These are phyloP conservation scores for Stropharia rugosoannulata DNA, from an alignment of 768 basidiomycete genomes.

Conservation along the genomic window DNA sequence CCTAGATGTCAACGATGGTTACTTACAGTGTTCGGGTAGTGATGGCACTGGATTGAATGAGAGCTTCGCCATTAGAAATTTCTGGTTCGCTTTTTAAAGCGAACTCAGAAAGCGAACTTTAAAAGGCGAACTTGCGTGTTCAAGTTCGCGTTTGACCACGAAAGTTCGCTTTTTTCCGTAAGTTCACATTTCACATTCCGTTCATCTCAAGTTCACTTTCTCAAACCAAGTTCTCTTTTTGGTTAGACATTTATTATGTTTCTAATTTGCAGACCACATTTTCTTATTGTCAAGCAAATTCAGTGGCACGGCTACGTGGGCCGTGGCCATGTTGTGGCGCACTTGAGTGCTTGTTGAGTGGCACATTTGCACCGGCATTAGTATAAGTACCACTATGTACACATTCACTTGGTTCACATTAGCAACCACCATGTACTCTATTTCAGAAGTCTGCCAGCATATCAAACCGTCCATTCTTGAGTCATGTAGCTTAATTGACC, in stretches of 20 bases:
- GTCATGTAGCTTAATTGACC: neutral
- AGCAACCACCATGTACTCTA: neutral
- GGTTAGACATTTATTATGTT: neutral
- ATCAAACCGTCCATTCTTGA: neutral
- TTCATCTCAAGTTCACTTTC: too few species aligned
- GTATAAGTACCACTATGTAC: too few species aligned
- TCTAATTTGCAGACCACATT: neutral
- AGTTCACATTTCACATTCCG: too few species aligned
- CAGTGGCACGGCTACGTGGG: neutral
- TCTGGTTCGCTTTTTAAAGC: neutral
- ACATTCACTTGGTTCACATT: neutral
- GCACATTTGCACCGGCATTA: too few species aligned
- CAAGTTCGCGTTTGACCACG: neutral
- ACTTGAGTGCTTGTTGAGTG: too few species aligned
- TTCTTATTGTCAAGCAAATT: too few species aligned
- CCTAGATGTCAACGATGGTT: too few species aligned
- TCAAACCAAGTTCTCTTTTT: neutral
- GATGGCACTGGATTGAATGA: too few species aligned
- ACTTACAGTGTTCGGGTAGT: too few species aligned
- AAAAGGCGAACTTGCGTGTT: neutral
- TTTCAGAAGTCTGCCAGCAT: neutral
- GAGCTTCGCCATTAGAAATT: conserved; percentile 10
- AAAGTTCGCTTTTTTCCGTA: neutral
- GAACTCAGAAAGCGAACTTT: neutral
- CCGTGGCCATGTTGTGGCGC: neutral